Conservation (phyloP, 2,329 filamentous ascomycete species). For the Colletotrichum tamarilloi region DNA sequence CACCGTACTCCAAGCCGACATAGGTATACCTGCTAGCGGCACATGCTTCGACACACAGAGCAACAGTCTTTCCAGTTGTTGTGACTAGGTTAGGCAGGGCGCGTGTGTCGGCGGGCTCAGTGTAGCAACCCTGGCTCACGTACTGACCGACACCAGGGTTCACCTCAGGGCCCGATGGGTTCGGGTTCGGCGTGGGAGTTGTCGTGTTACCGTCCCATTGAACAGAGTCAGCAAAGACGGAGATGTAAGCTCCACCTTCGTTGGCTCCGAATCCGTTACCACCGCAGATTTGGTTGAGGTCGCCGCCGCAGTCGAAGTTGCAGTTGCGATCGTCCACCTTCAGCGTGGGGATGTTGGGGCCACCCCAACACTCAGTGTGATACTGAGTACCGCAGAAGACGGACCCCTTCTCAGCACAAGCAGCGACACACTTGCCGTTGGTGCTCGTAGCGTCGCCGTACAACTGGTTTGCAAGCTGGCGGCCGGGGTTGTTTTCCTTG, state of each 20-base stretch:
- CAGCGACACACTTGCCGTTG: constrained; percentile 56
- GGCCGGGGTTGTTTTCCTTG: constrained; percentile 65
- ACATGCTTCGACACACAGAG: constrained; percentile 44
- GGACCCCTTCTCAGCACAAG: constrained; percentile 50
- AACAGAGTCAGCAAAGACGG: constrained; percentile 55
- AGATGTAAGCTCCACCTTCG: constrained; percentile 55
- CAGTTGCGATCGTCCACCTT: constrained; percentile 59
- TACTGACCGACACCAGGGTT: constrained; percentile 50
- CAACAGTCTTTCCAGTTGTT: constrained; percentile 39
- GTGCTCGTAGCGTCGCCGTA: constrained; percentile 55
- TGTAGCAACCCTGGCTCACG: constrained; percentile 35
- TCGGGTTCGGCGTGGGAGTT: constrained; percentile 33
- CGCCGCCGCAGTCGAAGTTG: constrained; percentile 62
- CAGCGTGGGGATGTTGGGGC: constrained; percentile 56
- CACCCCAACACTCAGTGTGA: constrained; percentile 65
- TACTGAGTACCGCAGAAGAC: constrained; percentile 63
- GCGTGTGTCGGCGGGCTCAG: constrained; percentile 38
- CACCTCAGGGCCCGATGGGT: constrained; percentile 42
- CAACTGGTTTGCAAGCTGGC: constrained; percentile 58
- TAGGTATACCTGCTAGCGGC: constrained; percentile 41
- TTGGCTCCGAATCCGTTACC: constrained; percentile 54
- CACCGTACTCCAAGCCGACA: constrained; percentile 52
- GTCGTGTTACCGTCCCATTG: constrained; percentile 44
- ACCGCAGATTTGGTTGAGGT: constrained; percentile 63
- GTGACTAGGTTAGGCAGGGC: constrained; percentile 36